Conservation (phyloP, 768 basidiomycete species). For the Cyathus striatus region DNA sequence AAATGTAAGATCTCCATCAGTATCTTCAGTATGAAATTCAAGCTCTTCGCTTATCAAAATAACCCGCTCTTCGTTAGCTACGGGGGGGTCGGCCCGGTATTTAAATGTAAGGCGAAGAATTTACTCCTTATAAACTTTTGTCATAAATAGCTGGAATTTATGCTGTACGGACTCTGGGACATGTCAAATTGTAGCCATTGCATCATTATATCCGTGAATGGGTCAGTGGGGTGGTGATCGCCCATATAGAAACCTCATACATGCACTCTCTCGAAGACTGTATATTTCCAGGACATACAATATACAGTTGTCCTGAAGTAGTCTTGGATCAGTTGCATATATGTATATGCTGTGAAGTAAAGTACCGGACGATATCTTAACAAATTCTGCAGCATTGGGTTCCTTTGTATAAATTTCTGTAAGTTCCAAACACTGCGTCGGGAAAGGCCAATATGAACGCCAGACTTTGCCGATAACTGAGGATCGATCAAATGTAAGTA, state of each 20-base stretch:
- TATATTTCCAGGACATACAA: conserved; percentile 87
- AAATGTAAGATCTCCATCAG: conserved; percentile 75
- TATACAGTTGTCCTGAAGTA: conserved; percentile 72
- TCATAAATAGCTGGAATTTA: conserved; percentile 89
- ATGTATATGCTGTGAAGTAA: no score
- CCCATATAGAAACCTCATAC: conserved; percentile 55
- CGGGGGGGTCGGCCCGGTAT: no score
- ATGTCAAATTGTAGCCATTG: conserved; percentile 89
- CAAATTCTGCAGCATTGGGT: conserved; percentile 90
- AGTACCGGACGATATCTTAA: conserved; percentile 79
- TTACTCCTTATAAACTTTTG: conserved; percentile 97
- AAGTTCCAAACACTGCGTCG: conserved; percentile 8
- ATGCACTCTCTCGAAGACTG: conserved; percentile 96
- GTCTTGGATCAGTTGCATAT: no score
- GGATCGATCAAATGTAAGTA: conserved; percentile 5
- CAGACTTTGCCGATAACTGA: conserved; percentile 89
- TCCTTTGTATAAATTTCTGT: conserved; percentile 57
- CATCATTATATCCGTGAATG: conserved; percentile 72
- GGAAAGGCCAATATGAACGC: conserved; percentile 62
- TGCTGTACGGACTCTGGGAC: conserved; percentile 70
- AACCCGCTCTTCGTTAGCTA: conserved; percentile 91
- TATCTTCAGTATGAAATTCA: conserved; percentile 73
- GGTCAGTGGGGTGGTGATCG: no score
- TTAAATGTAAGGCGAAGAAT: no score
- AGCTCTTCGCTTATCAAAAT: conserved; percentile 91